phyloP scores from a whole-genome alignment of 129 eudicot species.

The Arctium lappa region DNA sequence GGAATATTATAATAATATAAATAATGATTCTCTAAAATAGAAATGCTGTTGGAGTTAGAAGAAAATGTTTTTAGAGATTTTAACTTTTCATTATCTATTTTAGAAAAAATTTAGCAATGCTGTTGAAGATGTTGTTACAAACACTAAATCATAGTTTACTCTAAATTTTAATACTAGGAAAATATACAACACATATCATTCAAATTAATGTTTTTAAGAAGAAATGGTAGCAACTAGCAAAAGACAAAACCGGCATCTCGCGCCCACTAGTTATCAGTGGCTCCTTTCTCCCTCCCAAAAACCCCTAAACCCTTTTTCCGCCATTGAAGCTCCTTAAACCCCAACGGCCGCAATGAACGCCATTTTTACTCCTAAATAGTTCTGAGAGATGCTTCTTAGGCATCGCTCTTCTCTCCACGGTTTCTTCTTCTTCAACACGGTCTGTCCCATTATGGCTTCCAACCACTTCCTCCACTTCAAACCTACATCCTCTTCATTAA shows the following conservation, averaged over 20 bases:
- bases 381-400: constrained; percentile 22
- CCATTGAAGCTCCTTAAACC: constrained; percentile 19
- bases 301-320: constrained; percentile 14
- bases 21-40: too few relatives aligned
- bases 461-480: constrained; percentile 21
- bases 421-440: constrained; percentile 11
- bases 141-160: too few relatives aligned
- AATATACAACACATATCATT: too few relatives aligned
- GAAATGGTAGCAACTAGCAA: neutral
- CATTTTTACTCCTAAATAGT: neutral
- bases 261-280: neutral
- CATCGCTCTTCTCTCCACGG: constrained; percentile 19
- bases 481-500: constrained; percentile 7
- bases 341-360: constrained; percentile 19
- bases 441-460: constrained; percentile 9
- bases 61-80: too few relatives aligned
- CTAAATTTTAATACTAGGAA: too few relatives aligned
- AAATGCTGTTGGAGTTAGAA: too few relatives aligned
- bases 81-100: too few relatives aligned
- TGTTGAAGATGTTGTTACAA: too few relatives aligned
- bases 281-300: constrained; percentile 2
- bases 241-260: neutral
- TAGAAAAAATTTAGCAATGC: too few relatives aligned
- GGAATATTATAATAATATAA: too few relatives aligned
- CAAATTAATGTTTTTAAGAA: neutral